Evolutionary conservation across 805 yeast genomes (phyloP), one percentile per base, ranked within the genome.

Genomic region (Zygosaccharomyces kombuchaensis): DNA sequence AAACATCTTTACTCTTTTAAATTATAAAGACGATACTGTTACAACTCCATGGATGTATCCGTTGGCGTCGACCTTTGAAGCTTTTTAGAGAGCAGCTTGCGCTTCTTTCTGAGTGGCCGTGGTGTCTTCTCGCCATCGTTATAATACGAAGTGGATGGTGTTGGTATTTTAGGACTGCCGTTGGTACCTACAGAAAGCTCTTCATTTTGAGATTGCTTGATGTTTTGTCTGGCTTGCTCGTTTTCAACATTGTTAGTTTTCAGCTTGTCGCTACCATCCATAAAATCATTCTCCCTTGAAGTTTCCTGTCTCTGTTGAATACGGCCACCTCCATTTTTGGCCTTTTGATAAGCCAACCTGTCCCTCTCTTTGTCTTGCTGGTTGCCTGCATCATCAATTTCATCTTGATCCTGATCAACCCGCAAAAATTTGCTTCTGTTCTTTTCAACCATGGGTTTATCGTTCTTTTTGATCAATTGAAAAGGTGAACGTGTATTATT

Each of bases 101-200:
- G 41, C 31, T 27, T 38, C 31, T 36, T 36, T 17, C 14, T 27
- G 13, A n/a, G 34, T 3, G 32, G 16, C 5, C 13, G 32, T 29
- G 16, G 16, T 6, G 16, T 13, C 5, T 7, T 6, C 16, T 12
- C 13, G 8, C 14, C n/a, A 22, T 40, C 44, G 14, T 43, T 30
- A 13, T 39, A 36, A 27, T 16, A 36, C 2, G 50, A 39, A 6
- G 47, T 39, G 13, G 44, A 43, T 6, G 50, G 44, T n/a, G 27
- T 45, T 8, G 47, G 40, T n/a, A 43, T 39, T 31, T 43, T 46
- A n/a, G 37, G 31, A 17, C 50, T 43, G 5, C 13, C 10, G 10
- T 39, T 13, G 26, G 16, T 29, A 12, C 8, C 32, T 2, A 7
- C 7, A 29, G 32, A 10, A 9, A 10, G 3, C 32, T 13, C 16